These are phyloP conservation scores for Citrus mangshanensis DNA, from an alignment of 345 rosid species.

Conservation along the genomic window DNA sequence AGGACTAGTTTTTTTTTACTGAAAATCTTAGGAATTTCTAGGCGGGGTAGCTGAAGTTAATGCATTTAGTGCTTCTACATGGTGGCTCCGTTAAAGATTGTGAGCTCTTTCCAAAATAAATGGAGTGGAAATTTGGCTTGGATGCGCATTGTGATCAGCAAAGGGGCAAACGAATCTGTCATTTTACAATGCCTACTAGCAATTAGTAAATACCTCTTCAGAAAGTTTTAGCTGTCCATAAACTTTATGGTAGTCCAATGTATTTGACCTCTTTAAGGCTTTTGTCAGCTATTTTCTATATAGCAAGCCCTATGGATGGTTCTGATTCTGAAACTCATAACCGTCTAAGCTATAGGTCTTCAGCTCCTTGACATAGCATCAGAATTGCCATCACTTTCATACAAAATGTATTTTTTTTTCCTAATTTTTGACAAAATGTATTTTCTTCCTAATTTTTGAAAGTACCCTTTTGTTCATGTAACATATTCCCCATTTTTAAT, in stretches of 20 bases:
- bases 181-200: background rate
- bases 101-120: constrained; percentile 6
- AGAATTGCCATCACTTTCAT: background rate
- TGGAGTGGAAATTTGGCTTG: background rate
- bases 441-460: background rate
- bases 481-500: background rate
- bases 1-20: background rate
- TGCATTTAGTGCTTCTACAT: constrained; percentile 19
- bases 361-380: background rate
- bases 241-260: background rate
- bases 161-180: background rate
- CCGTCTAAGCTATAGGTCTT: background rate
- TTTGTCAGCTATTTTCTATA: background rate
- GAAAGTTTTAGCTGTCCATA: background rate
- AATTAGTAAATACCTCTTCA: background rate
- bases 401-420: background rate
- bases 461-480: background rate
- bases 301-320: background rate
- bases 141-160: background rate
- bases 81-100: constrained; percentile 17
- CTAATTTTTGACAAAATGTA: background rate
- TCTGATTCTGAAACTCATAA: background rate
- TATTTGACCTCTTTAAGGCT: background rate
- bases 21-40: background rate
- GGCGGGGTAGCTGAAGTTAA: constrained; percentile 18